A percentile compares a stretch with the other conserved stretches of the same genome.
Evolutionary conservation across 257 asterid species (phyloP).

Genomic region (Solanum etuberosum): DNA sequence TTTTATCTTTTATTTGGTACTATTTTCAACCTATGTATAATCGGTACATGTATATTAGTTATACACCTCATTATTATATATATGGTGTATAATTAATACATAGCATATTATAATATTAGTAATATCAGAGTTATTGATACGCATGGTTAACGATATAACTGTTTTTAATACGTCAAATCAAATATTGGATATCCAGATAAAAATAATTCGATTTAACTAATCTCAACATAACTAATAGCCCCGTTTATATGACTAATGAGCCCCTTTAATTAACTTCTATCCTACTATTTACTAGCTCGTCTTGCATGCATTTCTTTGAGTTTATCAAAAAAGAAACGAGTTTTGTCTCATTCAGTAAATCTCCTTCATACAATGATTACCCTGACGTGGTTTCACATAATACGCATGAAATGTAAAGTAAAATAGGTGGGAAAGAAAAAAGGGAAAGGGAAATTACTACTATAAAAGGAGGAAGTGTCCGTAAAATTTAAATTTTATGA

Average conservation of each 20-base stretch:
- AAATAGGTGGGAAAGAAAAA: background rate
- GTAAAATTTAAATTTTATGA: background rate
- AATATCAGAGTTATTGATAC: background rate
- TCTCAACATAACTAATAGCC: no score
- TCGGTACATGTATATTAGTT: background rate
- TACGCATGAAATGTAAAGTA: background rate
- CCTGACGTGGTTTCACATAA: background rate
- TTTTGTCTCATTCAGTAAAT: background rate
- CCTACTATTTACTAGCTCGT: background rate
- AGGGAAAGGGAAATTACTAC: no score
- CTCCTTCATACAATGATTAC: background rate
- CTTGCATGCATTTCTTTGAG: background rate
- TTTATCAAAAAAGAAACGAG: background rate
- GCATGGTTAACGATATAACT: background rate
- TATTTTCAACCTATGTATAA: background rate
- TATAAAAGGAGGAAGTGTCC: no score
- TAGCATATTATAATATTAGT: background rate
- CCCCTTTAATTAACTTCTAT: no score
- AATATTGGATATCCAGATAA: no score
- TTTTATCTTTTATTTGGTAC: background rate
- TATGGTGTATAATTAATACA: background rate
- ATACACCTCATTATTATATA: no score
- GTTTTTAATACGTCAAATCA: background rate
- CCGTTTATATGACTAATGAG: no score
- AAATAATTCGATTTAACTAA: no score